phyloP scores from a whole-genome alignment of 2,329 filamentous ascomycete genomes.

The Sordariomycetes sp. region DNA sequence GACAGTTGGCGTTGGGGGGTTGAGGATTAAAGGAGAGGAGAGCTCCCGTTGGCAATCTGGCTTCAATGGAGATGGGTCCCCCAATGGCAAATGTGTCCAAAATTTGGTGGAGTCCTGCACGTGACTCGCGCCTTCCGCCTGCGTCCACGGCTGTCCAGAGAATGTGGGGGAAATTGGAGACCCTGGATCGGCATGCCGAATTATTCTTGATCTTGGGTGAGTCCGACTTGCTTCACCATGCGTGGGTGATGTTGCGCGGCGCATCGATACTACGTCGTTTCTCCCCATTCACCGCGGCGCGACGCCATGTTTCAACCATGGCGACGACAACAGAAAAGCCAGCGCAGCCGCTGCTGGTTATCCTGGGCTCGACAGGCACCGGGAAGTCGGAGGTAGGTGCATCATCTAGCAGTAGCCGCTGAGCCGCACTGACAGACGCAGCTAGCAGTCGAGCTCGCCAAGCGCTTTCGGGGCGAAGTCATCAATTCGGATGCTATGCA shows the following conservation, averaged over 20 bases:
- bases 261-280: too few relatives aligned
- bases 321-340: slow-evolving; percentile 24
- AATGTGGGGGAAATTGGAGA: slow-evolving; percentile 1
- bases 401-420: not conserved
- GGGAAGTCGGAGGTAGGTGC: slow-evolving; percentile 76
- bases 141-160: not conserved
- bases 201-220: too few relatives aligned
- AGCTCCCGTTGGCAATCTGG: slow-evolving; percentile 29
- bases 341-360: slow-evolving; percentile 59
- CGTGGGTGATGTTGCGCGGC: too few relatives aligned
- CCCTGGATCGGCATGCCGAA: slow-evolving; percentile 2
- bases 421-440: slow-evolving; percentile 31
- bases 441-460: slow-evolving; percentile 84
- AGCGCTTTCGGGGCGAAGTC: slow-evolving; percentile 78
- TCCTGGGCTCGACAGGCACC: slow-evolving; percentile 86
- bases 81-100: slow-evolving; percentile 36
- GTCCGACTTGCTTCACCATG: not conserved
- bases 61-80: slow-evolving; percentile 21
- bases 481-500: slow-evolving; percentile 99
- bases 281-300: too few relatives aligned
- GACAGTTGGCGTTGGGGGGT: slow-evolving; percentile 13
- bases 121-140: slow-evolving; percentile 3
- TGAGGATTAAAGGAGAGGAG: slow-evolving; percentile 22
- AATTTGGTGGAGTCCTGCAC: slow-evolving; percentile 19
- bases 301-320: slow-evolving; percentile 31